Evolutionary conservation across 2,329 filamentous ascomycete species (phyloP).

Genomic region (Colletotrichum truncatum): DNA sequence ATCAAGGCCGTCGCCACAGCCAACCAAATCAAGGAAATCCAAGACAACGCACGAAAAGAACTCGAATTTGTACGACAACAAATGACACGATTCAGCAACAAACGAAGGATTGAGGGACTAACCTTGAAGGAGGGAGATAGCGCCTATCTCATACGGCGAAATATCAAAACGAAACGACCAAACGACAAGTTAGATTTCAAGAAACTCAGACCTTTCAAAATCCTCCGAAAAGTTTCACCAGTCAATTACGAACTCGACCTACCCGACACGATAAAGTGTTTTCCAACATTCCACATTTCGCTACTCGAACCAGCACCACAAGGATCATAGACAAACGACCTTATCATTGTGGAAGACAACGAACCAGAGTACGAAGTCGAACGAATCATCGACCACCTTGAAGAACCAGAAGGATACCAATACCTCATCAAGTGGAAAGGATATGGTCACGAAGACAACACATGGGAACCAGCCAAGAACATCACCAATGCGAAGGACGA

Average conservation of each 20-base stretch:
- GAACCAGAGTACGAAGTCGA: neutral
- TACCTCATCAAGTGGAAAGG: neutral
- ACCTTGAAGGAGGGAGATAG: neutral
- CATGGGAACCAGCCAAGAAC: neutral
- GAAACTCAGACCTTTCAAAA: neutral
- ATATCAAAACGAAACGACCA: constrained; percentile 6
- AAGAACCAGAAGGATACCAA: neutral
- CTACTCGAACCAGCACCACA: neutral
- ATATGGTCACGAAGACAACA: neutral
- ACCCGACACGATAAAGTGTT: neutral
- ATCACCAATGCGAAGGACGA: neutral
- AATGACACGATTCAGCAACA: neutral
- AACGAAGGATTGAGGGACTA: neutral
- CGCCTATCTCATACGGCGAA: neutral
- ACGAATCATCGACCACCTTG: neutral
- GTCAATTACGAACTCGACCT: neutral
- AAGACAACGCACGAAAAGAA: neutral
- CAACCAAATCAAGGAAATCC: neutral
- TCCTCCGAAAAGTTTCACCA: neutral
- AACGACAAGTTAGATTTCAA: neutral
- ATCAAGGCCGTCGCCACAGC: neutral
- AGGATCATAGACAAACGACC: neutral
- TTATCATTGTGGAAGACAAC: neutral
- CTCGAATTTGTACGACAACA: neutral
- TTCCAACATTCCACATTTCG: neutral